A percentile compares a stretch with the other conserved stretches of the same genome.
Evolutionary conservation across 2,329 filamentous ascomycete species (phyloP).

Genomic region (Calonectria ilicicola): DNA sequence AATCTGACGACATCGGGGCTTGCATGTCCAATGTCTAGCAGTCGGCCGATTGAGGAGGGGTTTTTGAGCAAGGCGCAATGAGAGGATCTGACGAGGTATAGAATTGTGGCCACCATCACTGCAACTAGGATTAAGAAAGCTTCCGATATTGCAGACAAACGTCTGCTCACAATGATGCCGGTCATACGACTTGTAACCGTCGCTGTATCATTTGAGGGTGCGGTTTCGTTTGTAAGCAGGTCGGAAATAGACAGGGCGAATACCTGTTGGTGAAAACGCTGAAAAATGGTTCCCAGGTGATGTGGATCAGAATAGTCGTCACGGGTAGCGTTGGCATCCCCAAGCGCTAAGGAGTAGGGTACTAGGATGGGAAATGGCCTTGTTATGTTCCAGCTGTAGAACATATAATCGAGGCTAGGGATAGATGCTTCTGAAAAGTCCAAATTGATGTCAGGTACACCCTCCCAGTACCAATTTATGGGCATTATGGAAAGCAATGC

Average conservation of each 20-base stretch:
- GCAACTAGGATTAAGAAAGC: neutral
- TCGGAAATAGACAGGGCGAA: neutral
- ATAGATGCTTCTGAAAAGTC: neutral
- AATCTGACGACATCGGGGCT: neutral
- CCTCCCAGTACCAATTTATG: too few relatives aligned
- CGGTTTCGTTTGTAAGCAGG: neutral
- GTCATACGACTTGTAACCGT: neutral
- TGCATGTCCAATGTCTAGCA: neutral
- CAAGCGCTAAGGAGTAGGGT: neutral
- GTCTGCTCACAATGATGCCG: neutral
- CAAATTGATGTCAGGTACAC: too few relatives aligned
- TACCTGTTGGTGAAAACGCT: neutral
- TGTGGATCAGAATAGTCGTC: neutral
- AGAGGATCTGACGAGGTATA: neutral
- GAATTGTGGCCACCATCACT: neutral
- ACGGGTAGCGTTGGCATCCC: neutral
- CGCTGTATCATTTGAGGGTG: neutral
- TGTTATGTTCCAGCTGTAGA: neutral
- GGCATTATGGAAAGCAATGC: too few relatives aligned
- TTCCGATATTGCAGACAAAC: neutral
- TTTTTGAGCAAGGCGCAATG: neutral
- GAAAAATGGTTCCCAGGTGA: neutral
- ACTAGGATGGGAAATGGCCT: too few relatives aligned
- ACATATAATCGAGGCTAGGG: neutral
- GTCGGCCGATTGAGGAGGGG: neutral